Percentiles rank a stretch among this genome's conserved stretches.
These are phyloP conservation scores for Vigna radiata DNA, from an alignment of 306 rosid species.

Conservation along the genomic window DNA sequence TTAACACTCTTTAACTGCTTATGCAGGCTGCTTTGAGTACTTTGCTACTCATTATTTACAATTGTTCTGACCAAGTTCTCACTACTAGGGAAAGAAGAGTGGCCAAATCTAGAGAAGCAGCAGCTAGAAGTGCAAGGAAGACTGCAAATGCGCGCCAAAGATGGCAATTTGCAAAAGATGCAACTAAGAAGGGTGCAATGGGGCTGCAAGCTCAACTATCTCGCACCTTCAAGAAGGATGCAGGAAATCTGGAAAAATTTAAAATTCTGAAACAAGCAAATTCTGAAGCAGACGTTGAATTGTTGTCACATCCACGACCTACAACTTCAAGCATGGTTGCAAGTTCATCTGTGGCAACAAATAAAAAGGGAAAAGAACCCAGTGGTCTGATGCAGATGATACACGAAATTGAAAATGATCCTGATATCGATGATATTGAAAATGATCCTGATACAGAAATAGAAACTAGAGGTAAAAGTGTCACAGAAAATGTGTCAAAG, in stretches of 20 bases:
- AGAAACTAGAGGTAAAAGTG: slow-evolving; percentile 49
- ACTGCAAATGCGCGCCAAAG: slow-evolving; percentile 78
- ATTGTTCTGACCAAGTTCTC: slow-evolving; percentile 95
- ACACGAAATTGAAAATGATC: slow-evolving; percentile 72
- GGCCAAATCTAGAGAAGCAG: slow-evolving; percentile 88
- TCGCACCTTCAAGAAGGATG: slow-evolving; percentile 63
- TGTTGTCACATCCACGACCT: slow-evolving; percentile 45
- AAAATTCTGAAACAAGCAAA: slow-evolving; percentile 59
- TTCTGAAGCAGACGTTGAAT: slow-evolving; percentile 53
- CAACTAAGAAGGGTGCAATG: slow-evolving; percentile 80
- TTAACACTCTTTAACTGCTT: slow-evolving; percentile 56
- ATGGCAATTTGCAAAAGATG: slow-evolving; percentile 83
- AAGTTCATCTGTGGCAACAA: slow-evolving; percentile 50
- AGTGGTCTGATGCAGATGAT: slow-evolving; percentile 56
- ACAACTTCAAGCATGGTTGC: slow-evolving; percentile 47
- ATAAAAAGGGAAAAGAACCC: slow-evolving; percentile 54
- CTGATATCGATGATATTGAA: slow-evolving; percentile 61
- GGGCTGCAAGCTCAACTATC: slow-evolving; percentile 89
- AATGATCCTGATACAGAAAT: slow-evolving; percentile 53
- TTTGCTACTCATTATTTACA: slow-evolving; percentile 90
- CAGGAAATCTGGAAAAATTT: slow-evolving; percentile 49
- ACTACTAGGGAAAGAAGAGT: slow-evolving; percentile 83
- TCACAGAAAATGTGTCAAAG: slow-evolving; percentile 50
- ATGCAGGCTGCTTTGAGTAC: slow-evolving; percentile 96
- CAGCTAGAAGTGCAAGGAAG: slow-evolving; percentile 84